Base-by-base conservation (phyloP, 495 filamentous ascomycete genomes). In the Cladorrhinum samala region DNA sequence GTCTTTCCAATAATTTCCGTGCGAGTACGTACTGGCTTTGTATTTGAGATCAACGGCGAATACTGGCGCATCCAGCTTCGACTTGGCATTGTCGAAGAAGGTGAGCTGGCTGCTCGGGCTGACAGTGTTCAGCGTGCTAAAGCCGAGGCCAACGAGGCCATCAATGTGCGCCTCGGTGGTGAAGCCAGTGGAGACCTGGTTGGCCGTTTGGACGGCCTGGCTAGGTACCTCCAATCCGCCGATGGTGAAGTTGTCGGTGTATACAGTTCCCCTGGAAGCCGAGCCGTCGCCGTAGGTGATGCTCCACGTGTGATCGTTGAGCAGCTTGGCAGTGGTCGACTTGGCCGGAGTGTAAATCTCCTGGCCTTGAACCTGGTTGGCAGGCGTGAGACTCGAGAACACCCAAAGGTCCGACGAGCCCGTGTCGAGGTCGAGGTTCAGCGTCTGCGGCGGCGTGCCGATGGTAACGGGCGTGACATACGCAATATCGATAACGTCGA, bases 261-360 rank as follows among this genome's bases (percentile, higher is more conserved):
- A 88, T 54, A 92, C 87, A 40, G 72, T 75, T 40, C 86, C 86
- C 56, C 67, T 68, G 21, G 85, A 85, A 49, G 70, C 72, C 54
- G 80, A 84, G 19, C 80, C 76, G 62, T 93, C 88, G 49, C 87
- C 86, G 67, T 91, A 91, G 2, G 64, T 66, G 63, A 93, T 89
- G 21, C 64, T 62, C 86, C 86, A 91, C 42, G 63, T 76, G 48
- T 78, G 68, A 24, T 78, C 83, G 2, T 45, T 24, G 19, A 85
- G 54, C 60, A 76, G 65, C 55, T 72, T 75, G 36, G 75, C 64
- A 19, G 74, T 80, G 51, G 50, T 64, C 50, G 71, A 74, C 33
- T 59, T 63, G 46, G 53, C 23, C 1, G 81, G 78, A 49, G 72
- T 68, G 75, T 90, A 91, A 63, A 84, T 57, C 24, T 63, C 61